These are phyloP conservation scores for Wickerhamiella siamensis DNA, from an alignment of 805 yeast genomes.

Conservation along the genomic window DNA sequence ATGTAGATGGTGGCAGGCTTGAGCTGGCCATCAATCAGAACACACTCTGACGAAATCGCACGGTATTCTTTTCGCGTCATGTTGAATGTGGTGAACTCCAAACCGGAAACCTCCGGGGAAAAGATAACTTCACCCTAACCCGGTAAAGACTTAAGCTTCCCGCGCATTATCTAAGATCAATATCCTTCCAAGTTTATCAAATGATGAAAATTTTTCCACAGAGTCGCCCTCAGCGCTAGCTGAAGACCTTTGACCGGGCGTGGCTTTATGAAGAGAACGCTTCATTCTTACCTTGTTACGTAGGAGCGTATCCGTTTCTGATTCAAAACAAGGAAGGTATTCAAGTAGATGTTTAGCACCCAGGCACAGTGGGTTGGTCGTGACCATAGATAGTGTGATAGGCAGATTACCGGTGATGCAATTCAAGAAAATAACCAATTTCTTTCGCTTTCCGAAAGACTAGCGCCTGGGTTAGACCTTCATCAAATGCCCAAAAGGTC, in stretches of 20 bases:
- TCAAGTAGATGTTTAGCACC: background rate
- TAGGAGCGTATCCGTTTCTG: slow-evolving; percentile 9
- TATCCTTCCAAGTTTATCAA: slow-evolving; percentile 18
- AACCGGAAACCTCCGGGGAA: too few relatives aligned
- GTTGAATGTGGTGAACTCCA: too few relatives aligned
- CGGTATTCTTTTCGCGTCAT: too few relatives aligned
- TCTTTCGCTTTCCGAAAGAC: too few relatives aligned
- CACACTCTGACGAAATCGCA: slow-evolving; percentile 13
- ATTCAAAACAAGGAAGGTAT: background rate
- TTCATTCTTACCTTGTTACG: slow-evolving; percentile 21
- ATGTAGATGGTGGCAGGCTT: slow-evolving; percentile 19
- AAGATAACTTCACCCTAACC: too few relatives aligned
- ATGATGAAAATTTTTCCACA: slow-evolving; percentile 17
- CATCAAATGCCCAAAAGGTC: too few relatives aligned
- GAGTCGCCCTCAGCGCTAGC: slow-evolving; percentile 19
- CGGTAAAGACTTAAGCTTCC: too few relatives aligned
- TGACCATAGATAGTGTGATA: too few relatives aligned
- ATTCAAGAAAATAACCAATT: too few relatives aligned
- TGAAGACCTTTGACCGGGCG: slow-evolving; percentile 24
- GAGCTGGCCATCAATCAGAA: slow-evolving; percentile 17
- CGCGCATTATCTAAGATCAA: background rate
- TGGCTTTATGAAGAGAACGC: slow-evolving; percentile 17
- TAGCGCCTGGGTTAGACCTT: too few relatives aligned
- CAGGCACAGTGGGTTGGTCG: too few relatives aligned
- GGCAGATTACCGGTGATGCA: too few relatives aligned